Percentiles rank a stretch among this genome's conserved stretches.
phyloP scores from a whole-genome alignment of 331 rosid genomes.

The Rhamnella rubrinervis region DNA sequence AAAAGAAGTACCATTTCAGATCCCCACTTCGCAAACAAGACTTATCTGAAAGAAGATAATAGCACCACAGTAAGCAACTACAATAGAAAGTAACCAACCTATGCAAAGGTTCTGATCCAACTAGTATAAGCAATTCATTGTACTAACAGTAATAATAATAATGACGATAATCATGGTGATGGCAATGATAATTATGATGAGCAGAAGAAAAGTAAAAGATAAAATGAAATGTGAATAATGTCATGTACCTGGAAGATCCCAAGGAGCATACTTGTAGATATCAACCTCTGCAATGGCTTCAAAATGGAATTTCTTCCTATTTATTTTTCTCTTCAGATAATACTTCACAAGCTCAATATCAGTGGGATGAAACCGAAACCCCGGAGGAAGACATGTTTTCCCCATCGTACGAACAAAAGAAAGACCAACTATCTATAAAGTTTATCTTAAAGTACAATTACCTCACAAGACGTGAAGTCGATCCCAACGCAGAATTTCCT shows the following conservation, averaged over 20 bases:
- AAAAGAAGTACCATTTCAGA: conserved; percentile 77
- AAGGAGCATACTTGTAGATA: conserved; percentile 60
- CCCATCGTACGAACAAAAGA: conserved; percentile 38
- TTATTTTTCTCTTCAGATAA: conserved; percentile 61
- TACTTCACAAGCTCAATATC: conserved; percentile 52
- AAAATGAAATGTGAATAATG: background rate
- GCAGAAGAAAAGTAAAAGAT: background rate
- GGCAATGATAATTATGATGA: background rate
- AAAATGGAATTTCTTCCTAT: conserved; percentile 24
- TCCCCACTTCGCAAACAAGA: conserved; percentile 51
- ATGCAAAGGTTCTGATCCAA: background rate
- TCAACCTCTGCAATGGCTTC: conserved; percentile 58
- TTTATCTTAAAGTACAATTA: conserved; percentile 17
- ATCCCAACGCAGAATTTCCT: background rate
- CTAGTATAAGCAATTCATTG: too few species aligned
- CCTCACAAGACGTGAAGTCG: conserved; percentile 25
- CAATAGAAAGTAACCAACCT: background rate
- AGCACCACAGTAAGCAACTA: background rate
- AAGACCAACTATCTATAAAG: conserved; percentile 18
- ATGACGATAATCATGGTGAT: too few species aligned
- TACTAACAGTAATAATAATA: too few species aligned
- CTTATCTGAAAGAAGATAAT: conserved; percentile 37
- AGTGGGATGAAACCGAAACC: conserved; percentile 80
- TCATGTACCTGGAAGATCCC: conserved; percentile 78
- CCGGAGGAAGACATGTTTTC: conserved; percentile 43